phyloP scores from a whole-genome alignment of 257 asterid genomes.

The Solanum chilense region DNA sequence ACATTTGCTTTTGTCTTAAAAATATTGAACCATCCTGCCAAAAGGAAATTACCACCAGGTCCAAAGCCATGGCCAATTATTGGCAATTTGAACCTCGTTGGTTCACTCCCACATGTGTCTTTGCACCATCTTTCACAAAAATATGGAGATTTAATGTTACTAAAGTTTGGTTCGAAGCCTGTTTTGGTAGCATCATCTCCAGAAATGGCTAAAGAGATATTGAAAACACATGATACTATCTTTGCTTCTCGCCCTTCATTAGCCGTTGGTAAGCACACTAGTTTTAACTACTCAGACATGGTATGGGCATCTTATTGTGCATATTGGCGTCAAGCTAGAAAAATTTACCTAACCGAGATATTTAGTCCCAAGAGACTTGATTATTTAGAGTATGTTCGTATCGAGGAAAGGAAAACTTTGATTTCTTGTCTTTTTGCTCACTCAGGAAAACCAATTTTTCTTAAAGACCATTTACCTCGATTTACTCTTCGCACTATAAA shows the following conservation, averaged over 20 bases:
- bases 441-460: conserved; percentile 8
- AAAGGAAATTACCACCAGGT: not conserved
- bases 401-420: not conserved
- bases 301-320: not conserved
- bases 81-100: not conserved
- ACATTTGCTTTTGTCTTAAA: not conserved
- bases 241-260: not conserved
- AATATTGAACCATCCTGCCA: not conserved
- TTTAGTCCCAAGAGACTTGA: not conserved
- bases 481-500: not conserved
- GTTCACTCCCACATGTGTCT: not conserved
- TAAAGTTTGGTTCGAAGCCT: not conserved
- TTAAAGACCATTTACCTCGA: conserved; percentile 8
- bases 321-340: not conserved
- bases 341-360: not conserved
- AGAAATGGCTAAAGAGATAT: not conserved
- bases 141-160: not conserved
- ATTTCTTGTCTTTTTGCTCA: conserved; percentile 1
- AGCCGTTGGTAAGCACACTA: not conserved
- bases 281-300: not conserved
- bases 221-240: not conserved
- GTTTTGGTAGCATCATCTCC: not conserved
- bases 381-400: not conserved
- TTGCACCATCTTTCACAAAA: not conserved
- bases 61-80: not conserved